Evolutionary conservation across 805 yeast species (phyloP).

Genomic region (Wickerhamiella nectarea): DNA sequence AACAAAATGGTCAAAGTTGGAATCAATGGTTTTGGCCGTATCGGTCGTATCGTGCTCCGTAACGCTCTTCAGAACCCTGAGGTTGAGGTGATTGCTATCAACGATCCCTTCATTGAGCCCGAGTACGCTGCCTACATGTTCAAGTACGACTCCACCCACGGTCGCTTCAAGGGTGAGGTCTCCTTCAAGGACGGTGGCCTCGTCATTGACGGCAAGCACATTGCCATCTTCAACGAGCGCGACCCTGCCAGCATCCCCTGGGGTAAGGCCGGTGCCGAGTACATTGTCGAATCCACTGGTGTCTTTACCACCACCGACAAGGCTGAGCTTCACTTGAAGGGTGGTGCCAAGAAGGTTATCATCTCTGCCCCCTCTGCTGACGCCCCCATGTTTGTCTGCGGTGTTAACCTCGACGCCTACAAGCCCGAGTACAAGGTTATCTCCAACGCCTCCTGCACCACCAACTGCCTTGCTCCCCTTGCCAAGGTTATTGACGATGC

Average conservation of each 20-base stretch:
- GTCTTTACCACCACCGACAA: constrained; percentile 74
- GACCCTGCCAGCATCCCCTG: constrained; percentile 84
- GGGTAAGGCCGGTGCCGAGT: constrained; percentile 65
- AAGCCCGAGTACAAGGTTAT: constrained; percentile 60
- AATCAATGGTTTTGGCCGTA: constrained; percentile 91
- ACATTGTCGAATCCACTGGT: constrained; percentile 85
- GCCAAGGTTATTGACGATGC: constrained; percentile 79
- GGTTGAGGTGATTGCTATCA: constrained; percentile 74
- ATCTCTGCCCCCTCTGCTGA: constrained; percentile 90
- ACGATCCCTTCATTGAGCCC: constrained; percentile 80
- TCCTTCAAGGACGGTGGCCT: constrained; percentile 41
- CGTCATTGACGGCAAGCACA: constrained; percentile 53
- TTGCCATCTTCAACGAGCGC: constrained; percentile 61
- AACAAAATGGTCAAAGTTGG: constrained; percentile 44
- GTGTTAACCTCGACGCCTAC: constrained; percentile 76
- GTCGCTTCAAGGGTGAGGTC: constrained; percentile 68
- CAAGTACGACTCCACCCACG: constrained; percentile 92
- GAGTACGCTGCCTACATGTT: constrained; percentile 92
- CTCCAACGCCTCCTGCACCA: constrained; percentile 92
- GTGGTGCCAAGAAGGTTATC: constrained; percentile 89
- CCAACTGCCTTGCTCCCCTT: constrained; percentile 90
- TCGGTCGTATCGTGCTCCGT: constrained; percentile 79
- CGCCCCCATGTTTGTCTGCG: constrained; percentile 90
- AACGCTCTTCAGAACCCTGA: constrained; percentile 61
- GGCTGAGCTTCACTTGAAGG: constrained; percentile 72